Percentiles rank a stretch among this genome's conserved stretches.
phyloP scores from a whole-genome alignment of 176 grass and related monocot genomes.

The Aegilops longissima region DNA sequence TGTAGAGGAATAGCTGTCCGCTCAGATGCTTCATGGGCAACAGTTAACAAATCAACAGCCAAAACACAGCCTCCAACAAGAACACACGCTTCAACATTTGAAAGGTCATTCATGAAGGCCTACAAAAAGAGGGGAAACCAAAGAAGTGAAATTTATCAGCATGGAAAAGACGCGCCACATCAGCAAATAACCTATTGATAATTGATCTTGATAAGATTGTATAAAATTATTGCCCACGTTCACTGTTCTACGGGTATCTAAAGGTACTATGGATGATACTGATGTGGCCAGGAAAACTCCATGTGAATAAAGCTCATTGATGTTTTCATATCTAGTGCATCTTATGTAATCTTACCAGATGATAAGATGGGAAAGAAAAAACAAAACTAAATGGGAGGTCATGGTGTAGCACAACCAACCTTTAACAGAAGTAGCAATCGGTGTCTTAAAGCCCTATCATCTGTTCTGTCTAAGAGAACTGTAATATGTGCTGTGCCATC shows the following conservation, averaged over 20 bases:
- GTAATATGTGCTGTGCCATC: slow-evolving; percentile 96
- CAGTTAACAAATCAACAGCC: slow-evolving; percentile 87
- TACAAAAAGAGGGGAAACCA: slow-evolving; percentile 43
- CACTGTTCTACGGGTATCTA: slow-evolving; percentile 1
- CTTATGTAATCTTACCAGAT: slow-evolving; percentile 24
- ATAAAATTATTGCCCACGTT: neutral
- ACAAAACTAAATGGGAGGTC: neutral
- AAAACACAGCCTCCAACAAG: slow-evolving; percentile 93
- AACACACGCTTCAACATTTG: slow-evolving; percentile 97
- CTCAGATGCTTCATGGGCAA: slow-evolving; percentile 86
- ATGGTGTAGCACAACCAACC: slow-evolving; percentile 36
- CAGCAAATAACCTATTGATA: slow-evolving; percentile 13
- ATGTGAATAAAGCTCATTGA: slow-evolving; percentile 13
- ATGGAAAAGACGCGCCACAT: slow-evolving; percentile 21
- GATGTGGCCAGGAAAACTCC: neutral
- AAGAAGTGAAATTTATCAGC: slow-evolving; percentile 28
- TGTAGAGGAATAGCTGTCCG: slow-evolving; percentile 96
- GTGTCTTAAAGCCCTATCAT: slow-evolving; percentile 91
- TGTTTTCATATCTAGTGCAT: neutral
- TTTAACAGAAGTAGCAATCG: slow-evolving; percentile 85
- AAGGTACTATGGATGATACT: slow-evolving; percentile 20
- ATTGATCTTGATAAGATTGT: slow-evolving; percentile 15
- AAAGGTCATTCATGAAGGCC: slow-evolving; percentile 90
- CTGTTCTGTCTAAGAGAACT: slow-evolving; percentile 92
- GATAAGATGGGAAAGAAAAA: neutral